Percentiles rank a stretch among this genome's conserved stretches.
phyloP scores from a whole-genome alignment of 768 basidiomycete genomes.

The Hypholoma sublateritium region DNA sequence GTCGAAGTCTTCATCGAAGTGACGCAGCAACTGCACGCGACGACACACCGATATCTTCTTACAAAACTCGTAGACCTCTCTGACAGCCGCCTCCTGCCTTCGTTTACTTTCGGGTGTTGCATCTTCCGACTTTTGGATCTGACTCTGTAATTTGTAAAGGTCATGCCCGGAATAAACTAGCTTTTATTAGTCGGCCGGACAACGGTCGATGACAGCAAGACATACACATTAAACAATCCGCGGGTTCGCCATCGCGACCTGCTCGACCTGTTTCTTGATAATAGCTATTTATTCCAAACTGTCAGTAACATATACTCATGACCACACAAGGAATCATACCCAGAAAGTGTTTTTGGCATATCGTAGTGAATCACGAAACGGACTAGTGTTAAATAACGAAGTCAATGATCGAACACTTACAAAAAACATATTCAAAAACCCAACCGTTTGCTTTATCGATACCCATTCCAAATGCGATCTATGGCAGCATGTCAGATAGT shows the following conservation, averaged over 20 bases:
- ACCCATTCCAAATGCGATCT: slow-evolving; percentile 98
- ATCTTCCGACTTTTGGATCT: slow-evolving; percentile 59
- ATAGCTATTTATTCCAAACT: slow-evolving; percentile 45
- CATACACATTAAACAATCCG: slow-evolving; percentile 88
- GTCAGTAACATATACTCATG: background rate
- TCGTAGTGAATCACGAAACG: slow-evolving; percentile 91
- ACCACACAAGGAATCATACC: slow-evolving; percentile 41
- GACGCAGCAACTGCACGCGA: slow-evolving; percentile 81
- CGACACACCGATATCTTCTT: slow-evolving; percentile 82
- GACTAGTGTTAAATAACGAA: slow-evolving; percentile 42
- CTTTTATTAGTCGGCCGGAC: background rate
- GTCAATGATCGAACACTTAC: background rate
- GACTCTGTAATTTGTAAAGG: slow-evolving; percentile 48
- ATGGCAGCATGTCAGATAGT: background rate
- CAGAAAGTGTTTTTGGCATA: slow-evolving; percentile 81
- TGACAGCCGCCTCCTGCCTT: slow-evolving; percentile 63
- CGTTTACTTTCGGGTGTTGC: slow-evolving; percentile 56
- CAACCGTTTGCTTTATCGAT: slow-evolving; percentile 84
- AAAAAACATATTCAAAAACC: slow-evolving; percentile 6
- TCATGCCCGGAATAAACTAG: slow-evolving; percentile 71
- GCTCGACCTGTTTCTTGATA: slow-evolving; percentile 98
- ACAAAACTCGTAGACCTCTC: slow-evolving; percentile 78
- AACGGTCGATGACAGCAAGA: slow-evolving; percentile 6
- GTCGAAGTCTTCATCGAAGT: slow-evolving; percentile 85
- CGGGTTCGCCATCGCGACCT: slow-evolving; percentile 83